phyloP scores from a whole-genome alignment of 257 asterid genomes.

The Solanum acaule region DNA sequence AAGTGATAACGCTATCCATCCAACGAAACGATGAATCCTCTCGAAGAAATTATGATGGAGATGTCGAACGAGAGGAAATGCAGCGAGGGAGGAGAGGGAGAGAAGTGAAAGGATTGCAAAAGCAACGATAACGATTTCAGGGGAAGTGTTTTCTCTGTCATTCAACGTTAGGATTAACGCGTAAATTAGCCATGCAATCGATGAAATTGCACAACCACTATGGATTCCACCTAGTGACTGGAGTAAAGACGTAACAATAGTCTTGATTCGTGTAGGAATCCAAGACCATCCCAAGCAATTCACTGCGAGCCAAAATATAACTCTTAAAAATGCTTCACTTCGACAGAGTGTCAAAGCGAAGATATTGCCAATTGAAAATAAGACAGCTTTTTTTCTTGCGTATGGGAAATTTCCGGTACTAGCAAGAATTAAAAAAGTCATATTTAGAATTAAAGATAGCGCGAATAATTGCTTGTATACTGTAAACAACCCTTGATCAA shows the following conservation, averaged over 20 bases:
- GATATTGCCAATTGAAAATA: constrained; percentile 50
- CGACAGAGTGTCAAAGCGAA: constrained; percentile 50
- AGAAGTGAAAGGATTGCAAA: constrained; percentile 42
- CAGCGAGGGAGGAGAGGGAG: constrained; percentile 41
- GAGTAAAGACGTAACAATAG: constrained; percentile 34
- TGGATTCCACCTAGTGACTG: constrained; percentile 73
- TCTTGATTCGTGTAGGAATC: constrained; percentile 45
- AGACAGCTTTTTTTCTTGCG: constrained; percentile 32
- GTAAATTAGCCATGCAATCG: constrained; percentile 58
- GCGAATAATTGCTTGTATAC: constrained; percentile 57
- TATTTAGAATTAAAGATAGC: constrained; percentile 33
- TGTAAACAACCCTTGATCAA: constrained; percentile 75
- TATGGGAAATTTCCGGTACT: constrained; percentile 39
- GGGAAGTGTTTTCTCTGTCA: constrained; percentile 33
- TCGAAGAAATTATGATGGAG: constrained; percentile 77
- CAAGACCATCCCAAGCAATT: constrained; percentile 41
- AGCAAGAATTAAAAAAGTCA: constrained; percentile 39
- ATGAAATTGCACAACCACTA: constrained; percentile 70
- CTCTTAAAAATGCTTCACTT: constrained; percentile 54
- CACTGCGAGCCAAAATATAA: constrained; percentile 56
- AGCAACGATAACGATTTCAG: constrained; percentile 37
- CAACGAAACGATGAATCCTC: constrained; percentile 57
- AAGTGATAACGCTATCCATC: constrained; percentile 48
- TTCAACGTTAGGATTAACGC: constrained; percentile 41
- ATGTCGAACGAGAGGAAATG: constrained; percentile 71